Percentiles rank a stretch among this genome's conserved stretches.
These are phyloP conservation scores for Pythium rishiriense DNA, from an alignment of 352 stramenopile species.

Conservation along the genomic window DNA sequence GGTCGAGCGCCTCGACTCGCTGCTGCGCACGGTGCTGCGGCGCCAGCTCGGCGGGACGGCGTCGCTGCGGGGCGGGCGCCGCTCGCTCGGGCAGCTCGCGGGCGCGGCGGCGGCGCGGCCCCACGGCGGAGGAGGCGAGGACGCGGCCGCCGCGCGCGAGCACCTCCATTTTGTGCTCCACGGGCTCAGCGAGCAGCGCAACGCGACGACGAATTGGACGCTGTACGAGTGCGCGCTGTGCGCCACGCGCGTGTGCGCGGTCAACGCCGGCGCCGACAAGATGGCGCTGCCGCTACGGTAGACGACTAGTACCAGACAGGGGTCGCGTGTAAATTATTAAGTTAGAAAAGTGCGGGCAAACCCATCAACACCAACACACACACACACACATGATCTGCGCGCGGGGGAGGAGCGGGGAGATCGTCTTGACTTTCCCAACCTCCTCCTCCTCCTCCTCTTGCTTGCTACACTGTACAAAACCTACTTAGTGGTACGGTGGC, in stretches of 20 bases:
- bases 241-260: conserved; percentile 13
- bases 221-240: conserved; percentile 25
- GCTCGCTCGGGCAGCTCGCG: conserved; percentile 2
- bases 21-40: conserved; percentile 28
- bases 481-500: too few species aligned
- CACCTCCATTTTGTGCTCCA: conserved; percentile 20
- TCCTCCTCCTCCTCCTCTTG: too few species aligned
- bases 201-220: conserved; percentile 7
- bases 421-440: too few species aligned
- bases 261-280: background rate
- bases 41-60: conserved; percentile 1
- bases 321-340: conserved; percentile 30
- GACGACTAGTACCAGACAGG: background rate
- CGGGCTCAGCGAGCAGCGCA: conserved; percentile 3
- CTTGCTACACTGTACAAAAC: conserved; percentile 3
- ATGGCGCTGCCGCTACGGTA: conserved; percentile 14
- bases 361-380: background rate
- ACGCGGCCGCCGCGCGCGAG: conserved; percentile 5
- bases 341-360: conserved; percentile 10
- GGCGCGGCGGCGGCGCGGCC: background rate
- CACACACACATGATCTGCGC: too few species aligned
- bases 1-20: conserved; percentile 38
- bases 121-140: background rate
- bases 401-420: too few species aligned
- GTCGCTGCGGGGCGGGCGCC: background rate